Evolutionary conservation across 2,329 filamentous ascomycete species (phyloP), one percentile per base, ranked within the genome.

Genomic region (Achaetomium macrosporum): DNA sequence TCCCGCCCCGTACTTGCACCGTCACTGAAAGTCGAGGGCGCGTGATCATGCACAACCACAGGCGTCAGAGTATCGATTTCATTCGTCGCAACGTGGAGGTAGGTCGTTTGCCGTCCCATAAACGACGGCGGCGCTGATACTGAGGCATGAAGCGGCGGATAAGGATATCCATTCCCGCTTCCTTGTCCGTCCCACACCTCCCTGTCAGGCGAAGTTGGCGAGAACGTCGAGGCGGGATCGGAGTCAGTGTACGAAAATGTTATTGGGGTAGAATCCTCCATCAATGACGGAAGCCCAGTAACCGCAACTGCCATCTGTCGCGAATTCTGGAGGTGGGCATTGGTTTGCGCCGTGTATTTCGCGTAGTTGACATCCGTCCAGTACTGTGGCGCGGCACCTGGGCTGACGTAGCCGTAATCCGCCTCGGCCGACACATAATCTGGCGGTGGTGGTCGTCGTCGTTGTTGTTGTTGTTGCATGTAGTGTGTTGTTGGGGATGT

Each of bases 11-110:
- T 61, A 33, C 59, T 66, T 16, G 51, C 54, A 15, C 57, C 58
- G 19, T 65, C 64, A n/a, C 59, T 63, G 10, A 53, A 58, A 11
- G 46, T 53, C 4, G 59, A 60, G 15, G 57, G 50, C 17, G 44
- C 39, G 9, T 46, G 53, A 16, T 53, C 51, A 17, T 51, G 20
- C 17, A 65, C 60, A n/a, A 65, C 57, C 35, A 65, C 57, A 1
- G 63, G 60, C 1, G 63, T 64, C 25, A 57, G 48, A 1, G 63
- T 64, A 40, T 65, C 63, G 39, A 59, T 52, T 2, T 40, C 51
- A 15, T 50, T 49, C 2, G 37, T 12, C 17, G 35, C 31, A 13
- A n/a, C 33, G 20, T 45, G 35, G 19, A 51, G 47, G 41, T 57
- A 58, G n/a, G 42, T 57, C 31, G 36, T 20, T 15, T 56, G 51